These are phyloP conservation scores for Kondoa malvinella DNA, from an alignment of 768 basidiomycete genomes.

Conservation along the genomic window DNA sequence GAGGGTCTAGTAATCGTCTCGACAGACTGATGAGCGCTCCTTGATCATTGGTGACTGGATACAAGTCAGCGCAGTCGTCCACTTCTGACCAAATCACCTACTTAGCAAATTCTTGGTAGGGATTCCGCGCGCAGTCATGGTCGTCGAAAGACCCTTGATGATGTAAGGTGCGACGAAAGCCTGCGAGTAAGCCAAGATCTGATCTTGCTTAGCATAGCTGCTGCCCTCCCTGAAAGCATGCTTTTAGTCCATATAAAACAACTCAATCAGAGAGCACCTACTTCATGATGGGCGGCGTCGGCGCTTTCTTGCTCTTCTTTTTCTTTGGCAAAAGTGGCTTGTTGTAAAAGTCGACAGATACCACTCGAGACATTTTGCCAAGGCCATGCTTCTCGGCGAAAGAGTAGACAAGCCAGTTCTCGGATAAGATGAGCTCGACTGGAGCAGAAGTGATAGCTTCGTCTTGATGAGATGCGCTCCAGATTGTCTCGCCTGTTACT, in stretches of 20 bases:
- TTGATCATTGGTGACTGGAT: conserved; percentile 66
- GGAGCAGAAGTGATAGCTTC: conserved; percentile 35
- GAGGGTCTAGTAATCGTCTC: conserved; percentile 58
- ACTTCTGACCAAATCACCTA: conserved; percentile 31
- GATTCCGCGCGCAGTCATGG: conserved; percentile 75
- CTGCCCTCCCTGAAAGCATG: not conserved
- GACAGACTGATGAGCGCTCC: conserved; percentile 60
- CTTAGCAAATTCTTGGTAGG: conserved; percentile 70
- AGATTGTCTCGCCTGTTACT: conserved; percentile 42
- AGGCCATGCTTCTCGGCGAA: conserved; percentile 44
- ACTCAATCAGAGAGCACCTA: not conserved
- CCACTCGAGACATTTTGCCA: conserved; percentile 53
- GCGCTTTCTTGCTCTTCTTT: not conserved
- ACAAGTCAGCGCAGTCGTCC: conserved; percentile 6
- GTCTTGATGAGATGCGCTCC: conserved; percentile 6
- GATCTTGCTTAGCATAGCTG: not conserved
- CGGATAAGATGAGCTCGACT: conserved; percentile 51
- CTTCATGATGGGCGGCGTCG: not conserved
- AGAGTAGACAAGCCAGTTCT: conserved; percentile 86
- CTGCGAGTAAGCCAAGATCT: conserved; percentile 42
- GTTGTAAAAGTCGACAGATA: conserved; percentile 80
- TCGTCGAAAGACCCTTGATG: conserved; percentile 53
- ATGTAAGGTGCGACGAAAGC: conserved; percentile 53
- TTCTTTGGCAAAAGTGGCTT: conserved; percentile 7
- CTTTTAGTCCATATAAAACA: not conserved